A percentile compares a stretch with the other conserved stretches of the same genome.
Conservation (phyloP, 306 rosid species). For the Nissolia schottii region DNA sequence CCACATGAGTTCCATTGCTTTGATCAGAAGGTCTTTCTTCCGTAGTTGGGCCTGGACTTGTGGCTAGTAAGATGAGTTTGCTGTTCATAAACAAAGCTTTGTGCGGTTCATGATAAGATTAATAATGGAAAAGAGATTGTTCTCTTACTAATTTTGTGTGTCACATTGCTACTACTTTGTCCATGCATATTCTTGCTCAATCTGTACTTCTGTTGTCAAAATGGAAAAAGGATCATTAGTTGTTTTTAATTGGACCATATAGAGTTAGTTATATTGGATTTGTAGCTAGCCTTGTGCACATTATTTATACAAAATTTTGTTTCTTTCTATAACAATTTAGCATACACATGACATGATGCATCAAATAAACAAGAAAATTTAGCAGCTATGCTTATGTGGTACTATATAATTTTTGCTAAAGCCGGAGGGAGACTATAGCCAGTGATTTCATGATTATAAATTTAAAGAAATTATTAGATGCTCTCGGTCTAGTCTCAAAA, state of each 20-base stretch:
- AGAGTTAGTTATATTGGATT: not conserved
- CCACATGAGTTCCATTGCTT: constrained; percentile 48
- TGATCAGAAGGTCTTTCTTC: constrained; percentile 56
- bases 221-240: constrained; percentile 21
- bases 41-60: constrained; percentile 32
- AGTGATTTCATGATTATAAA: not conserved
- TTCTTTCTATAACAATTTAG: not conserved
- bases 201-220: constrained; percentile 68
- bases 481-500: too few species aligned
- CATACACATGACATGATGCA: not conserved
- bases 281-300: not conserved
- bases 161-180: constrained; percentile 43
- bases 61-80: constrained; percentile 9
- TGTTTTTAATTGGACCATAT: not conserved
- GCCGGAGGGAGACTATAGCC: too few species aligned
- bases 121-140: not conserved
- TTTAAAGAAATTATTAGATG: too few species aligned
- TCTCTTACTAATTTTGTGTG: constrained; percentile 60
- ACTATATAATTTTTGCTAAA: not conserved
- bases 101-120: not conserved
- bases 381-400: not conserved
- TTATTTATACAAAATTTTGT: not conserved
- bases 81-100: constrained; percentile 15
- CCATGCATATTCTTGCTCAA: constrained; percentile 77
- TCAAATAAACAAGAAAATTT: not conserved